Base-by-base conservation (phyloP, 345 rosid species). In the Euphorbia tirucalli region DNA sequence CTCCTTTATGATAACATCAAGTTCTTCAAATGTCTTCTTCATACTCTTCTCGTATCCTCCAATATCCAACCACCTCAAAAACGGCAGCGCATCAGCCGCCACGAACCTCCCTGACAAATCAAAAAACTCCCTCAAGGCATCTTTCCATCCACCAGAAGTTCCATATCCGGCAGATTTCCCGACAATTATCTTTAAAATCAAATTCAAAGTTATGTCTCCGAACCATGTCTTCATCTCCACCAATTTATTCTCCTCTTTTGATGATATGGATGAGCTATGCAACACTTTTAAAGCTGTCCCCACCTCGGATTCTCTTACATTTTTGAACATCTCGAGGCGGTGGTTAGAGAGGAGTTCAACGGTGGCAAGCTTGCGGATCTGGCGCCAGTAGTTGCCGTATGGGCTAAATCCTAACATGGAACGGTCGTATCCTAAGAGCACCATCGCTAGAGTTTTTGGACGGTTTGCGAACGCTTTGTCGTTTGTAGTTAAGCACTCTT, bases 161-260 rank as follows among this genome's bases (percentile, higher is more conserved):
- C 0, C 22, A 15, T 65, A 65, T 44, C 65, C 76, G 2, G 27
- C 25, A 3, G 59, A 9, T 58, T 80, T 79, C 28, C 86, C 83
- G 0, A 24, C 79, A 1, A 83, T 11, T 11, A 77, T 68, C 43
- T 60, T 73, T 0, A 77, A 44, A 49, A 81, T 75, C 59, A 83
- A 65, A 25, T 85, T 85, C 0, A 79, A 14, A 0, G 81, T 25
- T 28, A 75, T 11, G 30, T 65, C 69, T n/a, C 62, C 56, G 2
- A 85, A 68, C 89, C 82, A 81, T 24, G 39, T 61, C 56, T 65
- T 79, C 86, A 85, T 70, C 8, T 85, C 86, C 41, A 81, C 72
- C 54, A 64, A 30, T 37, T 37, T 66, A 14, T 71, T 69, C 39
- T 15, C 27, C 13, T 7, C 31, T 81, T 77, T n/a, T n/a, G n/a